Percentiles rank a stretch among this genome's conserved stretches.
phyloP scores from a whole-genome alignment of 805 yeast species.

The Starmerella asiatica region DNA sequence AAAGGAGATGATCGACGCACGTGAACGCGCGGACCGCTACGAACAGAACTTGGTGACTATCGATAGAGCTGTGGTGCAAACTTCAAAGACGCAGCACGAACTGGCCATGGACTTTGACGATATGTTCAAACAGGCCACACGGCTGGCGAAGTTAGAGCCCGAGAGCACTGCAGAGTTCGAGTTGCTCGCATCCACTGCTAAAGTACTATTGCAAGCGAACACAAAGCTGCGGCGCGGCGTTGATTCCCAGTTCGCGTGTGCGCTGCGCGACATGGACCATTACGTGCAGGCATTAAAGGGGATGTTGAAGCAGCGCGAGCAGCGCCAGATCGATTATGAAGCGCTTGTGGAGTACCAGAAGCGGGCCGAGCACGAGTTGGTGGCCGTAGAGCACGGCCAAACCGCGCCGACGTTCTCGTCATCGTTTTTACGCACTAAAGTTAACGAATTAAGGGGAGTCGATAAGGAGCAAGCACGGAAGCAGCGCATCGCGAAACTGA shows the following conservation, averaged over 20 bases:
- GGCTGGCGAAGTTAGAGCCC: slow-evolving; percentile 48
- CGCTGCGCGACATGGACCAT: slow-evolving; percentile 77
- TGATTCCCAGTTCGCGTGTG: slow-evolving; percentile 69
- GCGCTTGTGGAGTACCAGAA: slow-evolving; percentile 65
- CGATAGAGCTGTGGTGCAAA: slow-evolving; percentile 63
- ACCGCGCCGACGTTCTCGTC: slow-evolving; percentile 28
- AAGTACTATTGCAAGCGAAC: slow-evolving; percentile 33
- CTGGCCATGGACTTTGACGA: slow-evolving; percentile 59
- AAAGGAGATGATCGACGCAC: slow-evolving; percentile 69
- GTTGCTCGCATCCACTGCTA: slow-evolving; percentile 37
- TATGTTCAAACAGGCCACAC: slow-evolving; percentile 55
- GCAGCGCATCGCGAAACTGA: slow-evolving; percentile 40
- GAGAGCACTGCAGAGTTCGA: slow-evolving; percentile 29
- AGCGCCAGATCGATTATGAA: slow-evolving; percentile 82
- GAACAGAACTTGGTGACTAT: slow-evolving; percentile 71
- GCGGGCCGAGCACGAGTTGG: slow-evolving; percentile 57
- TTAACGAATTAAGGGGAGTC: slow-evolving; percentile 51
- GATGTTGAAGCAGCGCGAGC: slow-evolving; percentile 71
- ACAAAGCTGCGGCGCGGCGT: slow-evolving; percentile 37
- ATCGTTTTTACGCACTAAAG: slow-evolving; percentile 41
- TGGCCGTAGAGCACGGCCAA: slow-evolving; percentile 35
- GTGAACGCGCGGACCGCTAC: slow-evolving; percentile 66
- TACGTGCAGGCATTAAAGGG: slow-evolving; percentile 53
- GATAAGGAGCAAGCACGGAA: slow-evolving; percentile 44
- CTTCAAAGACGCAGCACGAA: slow-evolving; percentile 58